Base-by-base conservation (phyloP, 208 protist species). In the Phytomonas francai region DNA sequence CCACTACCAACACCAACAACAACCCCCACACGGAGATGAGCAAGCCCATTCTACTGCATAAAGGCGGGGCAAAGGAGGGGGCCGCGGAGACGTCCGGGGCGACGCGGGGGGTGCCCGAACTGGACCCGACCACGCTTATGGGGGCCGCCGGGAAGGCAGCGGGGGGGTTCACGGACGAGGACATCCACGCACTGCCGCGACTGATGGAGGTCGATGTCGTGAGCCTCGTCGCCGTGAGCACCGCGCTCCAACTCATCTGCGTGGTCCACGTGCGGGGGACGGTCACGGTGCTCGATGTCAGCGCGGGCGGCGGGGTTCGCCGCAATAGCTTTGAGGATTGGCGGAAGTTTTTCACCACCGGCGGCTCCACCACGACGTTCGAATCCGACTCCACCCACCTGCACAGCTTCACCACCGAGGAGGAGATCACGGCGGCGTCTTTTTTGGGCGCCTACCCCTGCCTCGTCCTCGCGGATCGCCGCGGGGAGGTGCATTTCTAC, bases 381-480 rank as follows among this genome's bases (percentile, higher is more conserved):
- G n/a, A n/a, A n/a, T n/a, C n/a, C n/a, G n/a, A n/a, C n/a, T n/a
- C n/a, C n/a, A n/a, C n/a, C n/a, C n/a, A n/a, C n/a, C n/a, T n/a
- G 25, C 84, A 93, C 71, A 74, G 67, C 45, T 88, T 93, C 68
- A 78, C 32, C 29, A 78, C 84, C 0, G 57, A 64, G 16, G 80
- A 81, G 32, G 87, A 93, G 72, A 71, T 93, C 33, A 80, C 84
- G 22, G 77, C 79, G 16, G 74, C 79, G 9, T 66, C 68, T 30
- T 93, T 93, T 39, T 77, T 93, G 33, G 84, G 87, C 61, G 81
- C 79, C 7, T 90, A 90, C 71, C 87, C 87, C 3, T 89, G 84
- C 36, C 71, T 93, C 29, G 79, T 90, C 19, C 71, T 93, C 16
- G 87, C 81, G 0, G 87, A 93, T 62, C 77, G 76, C 11, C 72